Percentiles rank a stretch among this genome's conserved stretches.
Evolutionary conservation across 2,329 filamentous ascomycete species (phyloP).

Genomic region (Talaromyces funiculosus): DNA sequence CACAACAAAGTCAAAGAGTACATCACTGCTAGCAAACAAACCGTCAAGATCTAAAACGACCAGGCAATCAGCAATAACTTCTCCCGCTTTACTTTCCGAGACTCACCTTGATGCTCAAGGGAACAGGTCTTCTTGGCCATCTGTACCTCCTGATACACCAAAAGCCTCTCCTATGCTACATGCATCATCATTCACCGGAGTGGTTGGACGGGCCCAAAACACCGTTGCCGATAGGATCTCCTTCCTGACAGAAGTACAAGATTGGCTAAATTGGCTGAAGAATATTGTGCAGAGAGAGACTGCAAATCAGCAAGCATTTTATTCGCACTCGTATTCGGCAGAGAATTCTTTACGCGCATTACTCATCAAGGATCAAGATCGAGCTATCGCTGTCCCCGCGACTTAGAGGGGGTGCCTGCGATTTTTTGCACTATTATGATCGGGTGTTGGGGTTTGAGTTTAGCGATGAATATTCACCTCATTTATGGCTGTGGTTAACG

Average conservation of each 20-base stretch:
- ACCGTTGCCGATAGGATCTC: slow-evolving; percentile 15
- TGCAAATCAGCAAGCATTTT: slow-evolving; percentile 13
- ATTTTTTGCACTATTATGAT: background rate
- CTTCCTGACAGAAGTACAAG: slow-evolving; percentile 26
- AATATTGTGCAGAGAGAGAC: slow-evolving; percentile 19
- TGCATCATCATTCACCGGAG: background rate
- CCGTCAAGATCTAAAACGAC: slow-evolving; percentile 11
- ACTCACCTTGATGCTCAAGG: slow-evolving; percentile 34
- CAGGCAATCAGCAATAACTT: slow-evolving; percentile 21
- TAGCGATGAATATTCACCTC: background rate
- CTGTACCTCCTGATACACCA: slow-evolving; percentile 15
- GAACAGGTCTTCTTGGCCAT: slow-evolving; percentile 18
- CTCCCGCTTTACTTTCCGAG: slow-evolving; percentile 36
- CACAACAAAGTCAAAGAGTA: slow-evolving; percentile 22
- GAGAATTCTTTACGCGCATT: slow-evolving; percentile 33
- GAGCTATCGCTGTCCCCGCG: slow-evolving; percentile 5
- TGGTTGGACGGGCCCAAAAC: background rate
- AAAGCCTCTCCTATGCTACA: slow-evolving; percentile 1
- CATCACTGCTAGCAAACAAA: slow-evolving; percentile 26
- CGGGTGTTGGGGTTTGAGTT: background rate
- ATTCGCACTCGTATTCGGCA: slow-evolving; percentile 24
- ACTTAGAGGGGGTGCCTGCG: background rate
- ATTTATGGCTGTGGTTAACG: background rate
- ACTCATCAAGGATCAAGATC: slow-evolving; percentile 25
- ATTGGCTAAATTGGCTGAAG: slow-evolving; percentile 32